A percentile compares a stretch with the other conserved stretches of the same genome.
phyloP scores from a whole-genome alignment of 2,329 filamentous ascomycete species.

The Hymenotorrendiella dingleyae region DNA sequence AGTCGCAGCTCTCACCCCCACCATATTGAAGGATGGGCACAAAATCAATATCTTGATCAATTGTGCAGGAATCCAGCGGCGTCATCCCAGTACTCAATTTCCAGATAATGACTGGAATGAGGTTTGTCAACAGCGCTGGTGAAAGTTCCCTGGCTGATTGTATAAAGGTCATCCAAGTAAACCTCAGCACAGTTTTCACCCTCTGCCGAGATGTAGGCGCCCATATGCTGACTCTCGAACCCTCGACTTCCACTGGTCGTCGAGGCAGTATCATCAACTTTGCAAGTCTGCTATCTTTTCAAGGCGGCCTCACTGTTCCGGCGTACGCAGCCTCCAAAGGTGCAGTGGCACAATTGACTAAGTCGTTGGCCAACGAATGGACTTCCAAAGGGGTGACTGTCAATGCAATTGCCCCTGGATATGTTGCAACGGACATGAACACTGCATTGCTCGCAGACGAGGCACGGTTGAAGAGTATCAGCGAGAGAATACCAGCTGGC shows the following conservation, averaged over 20 bases:
- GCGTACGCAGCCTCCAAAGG: slow-evolving; percentile 86
- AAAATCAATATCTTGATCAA: slow-evolving; percentile 40
- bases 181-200: slow-evolving; percentile 75
- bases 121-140: slow-evolving; percentile 18
- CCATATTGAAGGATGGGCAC: slow-evolving; percentile 47
- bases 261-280: slow-evolving; percentile 78
- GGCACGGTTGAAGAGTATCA: slow-evolving; percentile 65
- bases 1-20: slow-evolving; percentile 55
- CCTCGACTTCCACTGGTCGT: slow-evolving; percentile 68
- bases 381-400: slow-evolving; percentile 71
- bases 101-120: slow-evolving; percentile 35
- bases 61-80: slow-evolving; percentile 37
- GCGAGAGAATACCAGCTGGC: slow-evolving; percentile 74
- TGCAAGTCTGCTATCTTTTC: slow-evolving; percentile 79
- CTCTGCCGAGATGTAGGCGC: slow-evolving; percentile 71
- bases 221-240: slow-evolving; percentile 58
- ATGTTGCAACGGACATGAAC: slow-evolving; percentile 95
- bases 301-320: slow-evolving; percentile 82
- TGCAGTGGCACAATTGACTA: slow-evolving; percentile 63
- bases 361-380: slow-evolving; percentile 81
- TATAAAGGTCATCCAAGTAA: slow-evolving; percentile 65
- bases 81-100: slow-evolving; percentile 34
- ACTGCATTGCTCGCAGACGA: slow-evolving; percentile 69
- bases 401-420: slow-evolving; percentile 84
- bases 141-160: background rate